phyloP scores from a whole-genome alignment of 352 stramenopile genomes.

The Pythium apleroticum region DNA sequence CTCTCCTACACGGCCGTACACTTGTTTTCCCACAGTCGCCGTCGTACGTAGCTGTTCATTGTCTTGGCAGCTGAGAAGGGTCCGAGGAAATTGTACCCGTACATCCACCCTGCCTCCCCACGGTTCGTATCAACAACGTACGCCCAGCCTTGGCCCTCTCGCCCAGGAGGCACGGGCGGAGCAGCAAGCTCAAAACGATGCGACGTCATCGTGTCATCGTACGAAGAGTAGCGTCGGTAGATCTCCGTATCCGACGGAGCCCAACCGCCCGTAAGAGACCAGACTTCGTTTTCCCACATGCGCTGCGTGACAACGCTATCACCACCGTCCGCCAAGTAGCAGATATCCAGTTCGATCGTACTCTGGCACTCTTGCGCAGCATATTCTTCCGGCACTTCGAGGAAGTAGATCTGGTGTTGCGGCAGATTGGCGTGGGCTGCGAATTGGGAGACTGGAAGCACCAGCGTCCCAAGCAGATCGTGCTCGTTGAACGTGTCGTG shows the following conservation, averaged over 20 bases:
- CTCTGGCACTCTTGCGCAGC: conserved; percentile 42
- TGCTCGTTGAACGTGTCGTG: conserved; percentile 64
- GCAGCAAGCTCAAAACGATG: conserved; percentile 46
- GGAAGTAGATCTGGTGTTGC: conserved; percentile 48
- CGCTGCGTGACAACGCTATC: conserved; percentile 39
- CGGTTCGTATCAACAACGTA: conserved; percentile 45
- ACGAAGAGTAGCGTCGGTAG: conserved; percentile 52
- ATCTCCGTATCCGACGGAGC: conserved; percentile 42
- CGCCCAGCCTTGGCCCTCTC: conserved; percentile 50
- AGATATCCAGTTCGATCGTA: conserved; percentile 60
- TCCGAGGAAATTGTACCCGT: conserved; percentile 58
- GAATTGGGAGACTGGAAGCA: conserved; percentile 54
- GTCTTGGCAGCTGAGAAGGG: conserved; percentile 59
- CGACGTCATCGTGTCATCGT: conserved; percentile 49
- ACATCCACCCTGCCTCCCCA: conserved; percentile 61
- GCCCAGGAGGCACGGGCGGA: conserved; percentile 35
- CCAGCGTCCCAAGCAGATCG: conserved; percentile 59
- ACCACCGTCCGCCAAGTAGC: conserved; percentile 33
- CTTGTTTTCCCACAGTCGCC: conserved; percentile 72
- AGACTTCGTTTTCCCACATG: conserved; percentile 73
- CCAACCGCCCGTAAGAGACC: conserved; percentile 49
- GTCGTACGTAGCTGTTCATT: conserved; percentile 56
- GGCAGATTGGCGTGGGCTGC: conserved; percentile 39
- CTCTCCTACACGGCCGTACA: conserved; percentile 26
- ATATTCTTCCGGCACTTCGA: conserved; percentile 48